phyloP scores from a whole-genome alignment of 495 filamentous ascomycete genomes.

The Lasiosphaeria ovina region DNA sequence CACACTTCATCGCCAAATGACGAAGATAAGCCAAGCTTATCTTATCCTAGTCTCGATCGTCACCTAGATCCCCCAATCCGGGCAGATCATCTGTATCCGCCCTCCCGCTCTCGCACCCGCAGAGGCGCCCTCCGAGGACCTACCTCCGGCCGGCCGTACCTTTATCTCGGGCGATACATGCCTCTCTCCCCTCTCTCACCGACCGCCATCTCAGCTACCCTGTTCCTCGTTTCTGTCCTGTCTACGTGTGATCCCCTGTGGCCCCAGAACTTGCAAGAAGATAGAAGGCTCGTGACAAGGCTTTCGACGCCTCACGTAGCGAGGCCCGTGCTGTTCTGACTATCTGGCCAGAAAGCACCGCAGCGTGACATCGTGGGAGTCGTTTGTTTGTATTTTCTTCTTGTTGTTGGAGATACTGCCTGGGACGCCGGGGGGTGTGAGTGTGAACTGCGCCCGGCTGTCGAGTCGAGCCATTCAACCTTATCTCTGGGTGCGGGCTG shows the following conservation, averaged over 20 bases:
- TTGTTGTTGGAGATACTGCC: not conserved
- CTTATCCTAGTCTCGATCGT: conserved; percentile 50
- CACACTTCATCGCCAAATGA: conserved; percentile 37
- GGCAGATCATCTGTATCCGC: conserved; percentile 16
- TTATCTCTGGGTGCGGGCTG: conserved; percentile 1
- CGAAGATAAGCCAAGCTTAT: conserved; percentile 54
- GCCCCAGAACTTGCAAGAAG: too few species aligned
- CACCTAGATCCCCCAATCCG: conserved; percentile 40
- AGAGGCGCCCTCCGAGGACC: too few species aligned
- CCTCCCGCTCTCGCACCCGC: not conserved
- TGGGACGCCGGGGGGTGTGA: not conserved
- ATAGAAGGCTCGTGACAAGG: too few species aligned
- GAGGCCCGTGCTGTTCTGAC: too few species aligned
- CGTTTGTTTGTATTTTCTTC: too few species aligned
- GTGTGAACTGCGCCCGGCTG: not conserved
- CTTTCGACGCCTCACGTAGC: too few species aligned
- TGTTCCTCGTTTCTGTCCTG: too few species aligned
- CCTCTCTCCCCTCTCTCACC: too few species aligned
- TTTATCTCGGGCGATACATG: not conserved
- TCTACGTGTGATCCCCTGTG: too few species aligned
- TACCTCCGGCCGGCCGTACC: not conserved
- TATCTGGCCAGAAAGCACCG: too few species aligned
- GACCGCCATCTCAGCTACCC: too few species aligned
- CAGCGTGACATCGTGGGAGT: too few species aligned
- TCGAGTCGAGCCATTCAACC: not conserved